phyloP scores from a whole-genome alignment of 352 stramenopile genomes.

The Phytopythium delawarense region DNA sequence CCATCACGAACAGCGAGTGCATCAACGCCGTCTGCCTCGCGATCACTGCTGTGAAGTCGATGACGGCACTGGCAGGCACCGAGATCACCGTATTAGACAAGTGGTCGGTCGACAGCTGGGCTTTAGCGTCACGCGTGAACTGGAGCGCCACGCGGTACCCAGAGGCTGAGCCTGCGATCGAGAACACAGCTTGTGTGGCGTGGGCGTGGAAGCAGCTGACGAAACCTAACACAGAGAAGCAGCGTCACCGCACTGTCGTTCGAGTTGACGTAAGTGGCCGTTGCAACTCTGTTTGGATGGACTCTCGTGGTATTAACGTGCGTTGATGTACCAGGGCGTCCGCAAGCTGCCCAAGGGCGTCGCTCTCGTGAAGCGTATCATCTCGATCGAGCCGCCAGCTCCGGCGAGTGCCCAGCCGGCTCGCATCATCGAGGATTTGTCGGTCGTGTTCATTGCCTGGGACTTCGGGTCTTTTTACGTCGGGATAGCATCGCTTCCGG shows the following conservation, averaged over 20 bases:
- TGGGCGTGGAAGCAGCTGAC: neutral
- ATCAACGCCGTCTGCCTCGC: neutral
- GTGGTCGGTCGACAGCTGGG: conserved; percentile 1
- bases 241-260: neutral
- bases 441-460: neutral
- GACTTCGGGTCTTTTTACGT: neutral
- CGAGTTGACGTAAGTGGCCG: neutral
- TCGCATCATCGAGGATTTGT: neutral
- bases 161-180: neutral
- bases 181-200: neutral
- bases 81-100: neutral
- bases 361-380: neutral
- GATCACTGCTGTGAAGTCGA: neutral
- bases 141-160: conserved; percentile 1
- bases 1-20: neutral
- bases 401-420: neutral
- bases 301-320: neutral
- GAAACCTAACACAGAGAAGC: neutral
- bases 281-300: neutral
- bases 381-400: neutral
- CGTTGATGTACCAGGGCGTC: neutral
- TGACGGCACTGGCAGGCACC: neutral
- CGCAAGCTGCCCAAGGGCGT: neutral
- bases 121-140: neutral
- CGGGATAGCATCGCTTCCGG: neutral